Conservation (phyloP, 371 early-diverging fungal species). For the Apophysomyces elegans region DNA sequence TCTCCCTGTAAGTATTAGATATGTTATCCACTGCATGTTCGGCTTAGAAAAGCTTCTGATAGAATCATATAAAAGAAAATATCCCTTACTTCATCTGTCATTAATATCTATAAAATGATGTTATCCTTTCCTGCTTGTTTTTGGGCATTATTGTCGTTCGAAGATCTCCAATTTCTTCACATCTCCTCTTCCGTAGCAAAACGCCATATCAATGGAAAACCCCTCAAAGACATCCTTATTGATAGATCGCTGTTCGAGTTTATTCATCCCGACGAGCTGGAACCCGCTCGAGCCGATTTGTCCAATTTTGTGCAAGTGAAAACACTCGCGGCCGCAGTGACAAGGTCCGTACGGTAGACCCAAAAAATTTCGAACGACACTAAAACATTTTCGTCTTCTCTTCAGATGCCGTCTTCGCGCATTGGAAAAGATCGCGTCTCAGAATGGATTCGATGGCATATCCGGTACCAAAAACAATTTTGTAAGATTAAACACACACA, state of each 20-base stretch:
- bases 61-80: too few relatives aligned
- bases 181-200: slow-evolving; percentile 43
- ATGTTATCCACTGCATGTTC: too few relatives aligned
- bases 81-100: background rate
- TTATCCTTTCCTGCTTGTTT: slow-evolving; percentile 35
- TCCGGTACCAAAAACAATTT: background rate
- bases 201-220: slow-evolving; percentile 32
- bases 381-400: background rate
- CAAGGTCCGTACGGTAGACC: slow-evolving; percentile 38
- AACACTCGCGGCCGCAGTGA: slow-evolving; percentile 58
- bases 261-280: slow-evolving; percentile 63
- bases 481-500: background rate
- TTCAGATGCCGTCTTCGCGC: slow-evolving; percentile 17
- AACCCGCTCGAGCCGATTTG: slow-evolving; percentile 55
- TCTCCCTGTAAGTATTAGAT: slow-evolving; percentile 6
- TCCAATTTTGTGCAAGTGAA: slow-evolving; percentile 54
- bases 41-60: background rate
- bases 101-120: slow-evolving; percentile 9
- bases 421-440: slow-evolving; percentile 9
- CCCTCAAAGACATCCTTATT: slow-evolving; percentile 43
- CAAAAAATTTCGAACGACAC: background rate
- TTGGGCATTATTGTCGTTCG: slow-evolving; percentile 55
- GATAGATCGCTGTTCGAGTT: slow-evolving; percentile 58
- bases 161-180: slow-evolving; percentile 52
- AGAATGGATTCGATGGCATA: background rate